Conservation (phyloP, 306 rosid genomes). For the Quercus parvula region DNA sequence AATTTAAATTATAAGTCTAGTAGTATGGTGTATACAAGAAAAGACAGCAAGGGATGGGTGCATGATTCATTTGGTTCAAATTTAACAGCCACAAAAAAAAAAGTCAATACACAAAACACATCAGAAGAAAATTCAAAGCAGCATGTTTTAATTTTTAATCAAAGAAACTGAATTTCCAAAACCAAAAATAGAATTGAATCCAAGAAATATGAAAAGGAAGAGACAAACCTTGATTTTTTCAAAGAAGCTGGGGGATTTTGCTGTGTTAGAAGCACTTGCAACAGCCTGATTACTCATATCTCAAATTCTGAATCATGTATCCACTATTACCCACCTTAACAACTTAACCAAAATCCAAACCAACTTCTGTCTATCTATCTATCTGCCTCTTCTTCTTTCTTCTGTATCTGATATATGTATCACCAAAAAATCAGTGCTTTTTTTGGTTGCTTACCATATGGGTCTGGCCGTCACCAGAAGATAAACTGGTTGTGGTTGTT, state of each 20-base stretch:
- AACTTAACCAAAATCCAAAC: not conserved
- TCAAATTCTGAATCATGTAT: not conserved
- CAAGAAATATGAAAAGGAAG: not conserved
- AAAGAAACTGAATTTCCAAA: not conserved
- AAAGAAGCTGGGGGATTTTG: not conserved
- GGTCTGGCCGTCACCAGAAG: constrained; percentile 2
- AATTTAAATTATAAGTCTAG: not conserved
- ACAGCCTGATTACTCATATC: constrained; percentile 4
- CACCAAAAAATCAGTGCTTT: not conserved
- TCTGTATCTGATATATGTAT: not conserved
- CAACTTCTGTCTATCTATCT: not conserved
- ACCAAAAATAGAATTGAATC: not conserved
- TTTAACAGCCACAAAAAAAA: not conserved
- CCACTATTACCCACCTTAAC: not conserved
- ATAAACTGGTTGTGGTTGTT: not conserved
- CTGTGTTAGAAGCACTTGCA: not conserved
- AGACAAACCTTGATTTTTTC: not conserved
- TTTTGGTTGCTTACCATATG: not conserved
- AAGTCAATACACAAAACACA: not conserved
- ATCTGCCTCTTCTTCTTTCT: not conserved
- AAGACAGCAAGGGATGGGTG: not conserved
- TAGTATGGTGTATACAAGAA: not conserved
- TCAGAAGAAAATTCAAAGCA: not conserved
- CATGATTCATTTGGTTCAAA: not conserved
- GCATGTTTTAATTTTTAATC: not conserved